Evolutionary conservation across 2,329 filamentous ascomycete genomes (phyloP), one percentile per base, ranked within the genome.

Genomic region (Cryphonectria carpinicola): DNA sequence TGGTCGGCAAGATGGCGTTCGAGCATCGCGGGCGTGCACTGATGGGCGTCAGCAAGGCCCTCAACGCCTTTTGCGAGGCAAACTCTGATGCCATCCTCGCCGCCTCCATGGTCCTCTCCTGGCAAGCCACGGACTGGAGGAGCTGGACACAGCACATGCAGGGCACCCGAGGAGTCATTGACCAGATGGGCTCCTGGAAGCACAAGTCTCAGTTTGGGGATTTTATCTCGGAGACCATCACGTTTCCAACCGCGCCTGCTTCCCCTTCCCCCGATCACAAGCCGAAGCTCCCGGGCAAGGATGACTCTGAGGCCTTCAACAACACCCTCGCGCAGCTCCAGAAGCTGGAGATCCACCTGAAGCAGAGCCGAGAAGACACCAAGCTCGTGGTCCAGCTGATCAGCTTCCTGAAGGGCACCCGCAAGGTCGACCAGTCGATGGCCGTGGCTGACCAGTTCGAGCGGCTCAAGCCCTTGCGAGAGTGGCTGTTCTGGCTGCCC

Each of bases 401-500:
- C 75, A 88, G 86, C 71, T 94, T 94, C 81, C 84, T 94, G 74
- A 90, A 92, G 80, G 88, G 90, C 58, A 87, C 93, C 70, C 89
- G 90, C 77, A 90, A 92, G 79, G 89, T 93, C 74, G 89, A 90
- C 78, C 89, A 90, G 5, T 86, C 87, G 17, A 86, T 92, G 74
- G 89, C 90, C 35, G 89, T 94, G 35, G 91, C 93, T 73, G 90
- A 97, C 78, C 93, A 97, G 78, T 98, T 98, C 79, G 92, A 94
- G 77, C 92, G 95, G 74, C 88, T 98, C 14, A 95, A 97, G 74
- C 91, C 93, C 13, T 87, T 99, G 71, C 89, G 95, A 69, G 93
- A 93, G 75, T 98, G 95, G 94, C 88, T 98, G 22, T 97, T 98
- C 82, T 98, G 95, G 94, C 89, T 97, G 69, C 96, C 96, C 0